These are phyloP conservation scores for Thalassiosira exigua DNA, from an alignment of 352 stramenopile species.

Conservation along the genomic window DNA sequence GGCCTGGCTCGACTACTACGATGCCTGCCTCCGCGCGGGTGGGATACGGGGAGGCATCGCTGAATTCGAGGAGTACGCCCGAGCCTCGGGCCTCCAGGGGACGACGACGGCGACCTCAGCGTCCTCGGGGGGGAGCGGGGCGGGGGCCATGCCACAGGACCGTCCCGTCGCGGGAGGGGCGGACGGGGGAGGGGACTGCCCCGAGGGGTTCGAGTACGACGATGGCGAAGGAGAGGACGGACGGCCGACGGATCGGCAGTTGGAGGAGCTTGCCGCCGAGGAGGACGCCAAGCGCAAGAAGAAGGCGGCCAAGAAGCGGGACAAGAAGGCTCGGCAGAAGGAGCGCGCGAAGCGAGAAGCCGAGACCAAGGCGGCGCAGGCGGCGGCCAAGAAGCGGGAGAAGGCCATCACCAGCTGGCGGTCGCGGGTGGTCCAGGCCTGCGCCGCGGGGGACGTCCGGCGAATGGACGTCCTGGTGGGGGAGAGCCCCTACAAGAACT, in stretches of 20 bases:
- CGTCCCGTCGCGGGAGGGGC: not conserved
- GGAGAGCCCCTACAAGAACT: slow-evolving; percentile 69
- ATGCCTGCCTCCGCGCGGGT: slow-evolving; percentile 36
- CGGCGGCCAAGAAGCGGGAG: slow-evolving; percentile 73
- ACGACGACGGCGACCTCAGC: slow-evolving; percentile 15
- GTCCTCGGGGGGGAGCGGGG: slow-evolving; percentile 18
- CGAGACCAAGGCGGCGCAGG: slow-evolving; percentile 70
- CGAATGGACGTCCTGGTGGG: slow-evolving; percentile 72
- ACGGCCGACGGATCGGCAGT: slow-evolving; percentile 34
- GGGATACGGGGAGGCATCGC: slow-evolving; percentile 29
- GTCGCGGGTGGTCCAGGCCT: slow-evolving; percentile 68
- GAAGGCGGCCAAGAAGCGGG: slow-evolving; percentile 68
- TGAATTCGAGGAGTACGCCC: slow-evolving; percentile 48
- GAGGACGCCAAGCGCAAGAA: slow-evolving; percentile 58
- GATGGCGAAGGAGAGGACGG: slow-evolving; percentile 25
- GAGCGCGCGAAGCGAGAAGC: slow-evolving; percentile 71
- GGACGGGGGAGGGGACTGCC: no score
- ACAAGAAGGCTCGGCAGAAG: slow-evolving; percentile 79
- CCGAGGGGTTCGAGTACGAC: slow-evolving; percentile 52
- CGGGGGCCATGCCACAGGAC: slow-evolving; percentile 35
- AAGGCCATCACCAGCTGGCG: slow-evolving; percentile 72
- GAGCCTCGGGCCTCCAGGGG: slow-evolving; percentile 1
- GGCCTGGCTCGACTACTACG: slow-evolving; percentile 58
- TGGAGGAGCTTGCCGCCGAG: slow-evolving; percentile 60
- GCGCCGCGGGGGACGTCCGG: slow-evolving; percentile 53